Conservation (phyloP, 2,329 filamentous ascomycete genomes). For the Penicillium sp. region DNA sequence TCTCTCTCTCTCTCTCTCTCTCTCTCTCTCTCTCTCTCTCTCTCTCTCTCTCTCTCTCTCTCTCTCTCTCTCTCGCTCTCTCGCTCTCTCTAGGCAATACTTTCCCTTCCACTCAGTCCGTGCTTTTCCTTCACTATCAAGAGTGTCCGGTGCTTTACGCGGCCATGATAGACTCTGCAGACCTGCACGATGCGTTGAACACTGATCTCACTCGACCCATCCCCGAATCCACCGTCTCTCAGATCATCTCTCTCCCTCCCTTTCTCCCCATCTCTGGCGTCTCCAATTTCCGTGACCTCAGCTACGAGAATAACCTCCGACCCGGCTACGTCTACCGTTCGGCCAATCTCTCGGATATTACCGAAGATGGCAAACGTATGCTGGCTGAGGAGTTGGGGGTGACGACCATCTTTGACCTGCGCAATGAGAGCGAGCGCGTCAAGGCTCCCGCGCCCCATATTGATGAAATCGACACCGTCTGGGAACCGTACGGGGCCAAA, state of each 20-base stretch:
- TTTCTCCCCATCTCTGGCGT: conserved; percentile 24
- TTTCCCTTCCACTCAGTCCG: too few species aligned
- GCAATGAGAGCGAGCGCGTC: conserved; percentile 47
- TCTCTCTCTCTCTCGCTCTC: too few species aligned
- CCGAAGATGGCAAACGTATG: conserved; percentile 47
- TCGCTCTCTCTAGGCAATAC: too few species aligned
- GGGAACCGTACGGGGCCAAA: conserved; percentile 48
- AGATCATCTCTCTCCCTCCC: conserved; percentile 22
- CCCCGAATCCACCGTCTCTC: conserved; percentile 14
- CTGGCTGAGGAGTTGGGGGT: conserved; percentile 53
- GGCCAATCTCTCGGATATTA: conserved; percentile 58
- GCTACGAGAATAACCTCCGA: conserved; percentile 36
- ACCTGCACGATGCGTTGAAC: conserved; percentile 16
- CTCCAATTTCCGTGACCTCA: conserved; percentile 26
- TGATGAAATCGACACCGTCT: conserved; percentile 50
- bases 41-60: too few species aligned
- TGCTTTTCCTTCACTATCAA: background rate
- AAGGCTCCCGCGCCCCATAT: conserved; percentile 47
- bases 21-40: too few species aligned
- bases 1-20: too few species aligned
- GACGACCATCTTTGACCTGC: conserved; percentile 62
- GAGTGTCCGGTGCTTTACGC: background rate
- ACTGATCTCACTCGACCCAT: conserved; percentile 22
- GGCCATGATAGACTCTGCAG: conserved; percentile 16
- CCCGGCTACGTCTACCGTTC: conserved; percentile 58